Percentiles rank a stretch among this genome's conserved stretches.
Evolutionary conservation across 2,329 filamentous ascomycete species (phyloP).

Genomic region (Penicillium corylophilum): DNA sequence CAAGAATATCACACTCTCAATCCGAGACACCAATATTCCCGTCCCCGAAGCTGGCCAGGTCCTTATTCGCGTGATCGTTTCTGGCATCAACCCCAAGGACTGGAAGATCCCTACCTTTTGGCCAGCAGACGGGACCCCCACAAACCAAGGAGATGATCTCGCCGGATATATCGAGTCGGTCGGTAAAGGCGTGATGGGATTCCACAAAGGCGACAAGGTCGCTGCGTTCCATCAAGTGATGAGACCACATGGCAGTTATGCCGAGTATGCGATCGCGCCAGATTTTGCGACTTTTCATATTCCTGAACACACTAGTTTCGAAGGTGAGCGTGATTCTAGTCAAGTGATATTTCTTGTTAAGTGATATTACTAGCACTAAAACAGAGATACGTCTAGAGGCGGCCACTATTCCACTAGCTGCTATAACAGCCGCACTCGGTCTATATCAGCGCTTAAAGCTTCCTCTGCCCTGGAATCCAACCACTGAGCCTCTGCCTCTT

Average conservation of each 20-base stretch:
- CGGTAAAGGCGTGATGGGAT: slow-evolving; percentile 53
- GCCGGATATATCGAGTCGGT: slow-evolving; percentile 53
- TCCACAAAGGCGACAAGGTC: slow-evolving; percentile 57
- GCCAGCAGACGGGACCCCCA: background rate
- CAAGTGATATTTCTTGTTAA: no score
- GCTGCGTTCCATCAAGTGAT: slow-evolving; percentile 51
- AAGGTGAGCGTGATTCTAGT: slow-evolving; percentile 40
- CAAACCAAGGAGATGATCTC: slow-evolving; percentile 55
- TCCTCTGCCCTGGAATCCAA: slow-evolving; percentile 50
- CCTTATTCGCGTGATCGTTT: slow-evolving; percentile 42
- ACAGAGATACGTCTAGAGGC: slow-evolving; percentile 42
- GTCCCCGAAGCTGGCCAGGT: slow-evolving; percentile 37
- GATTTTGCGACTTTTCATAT: slow-evolving; percentile 57
- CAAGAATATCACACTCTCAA: slow-evolving; percentile 32
- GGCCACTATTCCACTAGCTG: slow-evolving; percentile 57
- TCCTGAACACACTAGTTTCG: slow-evolving; percentile 50
- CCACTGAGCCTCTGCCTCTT: slow-evolving; percentile 37
- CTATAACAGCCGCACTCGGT: slow-evolving; percentile 54
- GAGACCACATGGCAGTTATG: slow-evolving; percentile 52
- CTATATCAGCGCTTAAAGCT: slow-evolving; percentile 51
- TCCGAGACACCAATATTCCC: slow-evolving; percentile 47
- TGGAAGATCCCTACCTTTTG: slow-evolving; percentile 37
- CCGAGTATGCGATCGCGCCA: slow-evolving; percentile 57
- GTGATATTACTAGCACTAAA: no score
- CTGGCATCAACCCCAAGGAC: slow-evolving; percentile 51